phyloP scores from a whole-genome alignment of 441 rosid species.

The Capsella rubella region DNA sequence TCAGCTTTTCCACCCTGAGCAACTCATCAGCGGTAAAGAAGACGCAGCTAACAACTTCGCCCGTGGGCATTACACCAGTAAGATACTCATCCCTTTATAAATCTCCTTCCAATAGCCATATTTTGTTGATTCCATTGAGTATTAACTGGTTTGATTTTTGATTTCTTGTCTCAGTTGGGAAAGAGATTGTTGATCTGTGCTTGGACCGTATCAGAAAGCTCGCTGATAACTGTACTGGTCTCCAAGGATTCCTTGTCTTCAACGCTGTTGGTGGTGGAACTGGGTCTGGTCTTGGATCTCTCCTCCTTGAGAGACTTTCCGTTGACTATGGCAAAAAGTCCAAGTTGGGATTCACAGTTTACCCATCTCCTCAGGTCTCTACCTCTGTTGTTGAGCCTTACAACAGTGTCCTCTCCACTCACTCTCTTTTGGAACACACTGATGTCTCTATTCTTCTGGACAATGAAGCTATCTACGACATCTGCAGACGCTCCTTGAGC shows the following conservation, averaged over 20 bases:
- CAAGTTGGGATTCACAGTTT: constrained; percentile 68
- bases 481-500: constrained; percentile 89
- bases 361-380: constrained; percentile 73
- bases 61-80: constrained; percentile 50
- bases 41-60: constrained; percentile 49
- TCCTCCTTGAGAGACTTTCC: constrained; percentile 64
- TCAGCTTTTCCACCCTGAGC: constrained; percentile 53
- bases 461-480: constrained; percentile 87
- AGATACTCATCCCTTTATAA: not conserved
- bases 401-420: constrained; percentile 74
- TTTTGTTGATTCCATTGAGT: not conserved
- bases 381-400: constrained; percentile 74
- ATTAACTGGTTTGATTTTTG: not conserved
- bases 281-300: constrained; percentile 71
- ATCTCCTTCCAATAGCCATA: not conserved
- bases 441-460: constrained; percentile 86
- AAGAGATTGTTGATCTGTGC: constrained; percentile 71
- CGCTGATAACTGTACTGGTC: constrained; percentile 75
- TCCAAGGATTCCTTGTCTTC: constrained; percentile 69
- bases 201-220: constrained; percentile 66
- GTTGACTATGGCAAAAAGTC: constrained; percentile 80
- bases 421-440: constrained; percentile 67
- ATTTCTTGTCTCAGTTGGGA: constrained; percentile 52
- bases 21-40: constrained; percentile 49
- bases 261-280: constrained; percentile 72